Conservation (phyloP, 345 rosid genomes). For the Citrus hindsii region DNA sequence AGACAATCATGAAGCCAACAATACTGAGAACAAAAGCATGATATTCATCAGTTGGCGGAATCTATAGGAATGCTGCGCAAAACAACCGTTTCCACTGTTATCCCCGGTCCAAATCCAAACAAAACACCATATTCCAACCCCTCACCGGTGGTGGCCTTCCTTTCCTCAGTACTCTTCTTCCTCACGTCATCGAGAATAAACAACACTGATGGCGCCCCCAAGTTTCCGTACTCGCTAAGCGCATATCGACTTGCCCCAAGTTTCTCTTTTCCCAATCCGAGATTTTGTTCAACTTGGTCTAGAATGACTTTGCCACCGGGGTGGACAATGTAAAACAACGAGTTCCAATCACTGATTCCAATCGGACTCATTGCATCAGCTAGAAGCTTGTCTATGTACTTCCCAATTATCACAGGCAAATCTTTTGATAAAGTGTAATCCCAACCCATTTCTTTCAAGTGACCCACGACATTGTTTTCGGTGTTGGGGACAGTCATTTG, state of each 20-base stretch:
- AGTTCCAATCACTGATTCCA: background rate
- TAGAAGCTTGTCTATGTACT: background rate
- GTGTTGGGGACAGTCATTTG: background rate
- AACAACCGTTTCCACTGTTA: background rate
- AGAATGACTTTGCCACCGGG: background rate
- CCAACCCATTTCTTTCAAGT: background rate
- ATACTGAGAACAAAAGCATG: too few relatives aligned
- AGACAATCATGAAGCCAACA: too few relatives aligned
- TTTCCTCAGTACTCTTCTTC: background rate
- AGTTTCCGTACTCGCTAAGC: slow-evolving; percentile 1
- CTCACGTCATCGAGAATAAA: slow-evolving; percentile 5
- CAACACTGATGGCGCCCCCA: background rate
- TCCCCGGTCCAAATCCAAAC: background rate
- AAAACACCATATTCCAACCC: slow-evolving; percentile 12
- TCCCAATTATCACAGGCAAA: background rate
- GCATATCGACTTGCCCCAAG: background rate
- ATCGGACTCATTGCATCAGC: background rate
- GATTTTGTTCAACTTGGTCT: background rate
- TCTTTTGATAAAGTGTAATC: background rate
- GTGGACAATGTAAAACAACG: background rate
- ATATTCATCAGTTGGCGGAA: background rate
- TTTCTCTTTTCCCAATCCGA: background rate
- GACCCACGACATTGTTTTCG: background rate
- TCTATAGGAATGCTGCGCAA: background rate
- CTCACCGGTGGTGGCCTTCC: background rate